Evolutionary conservation across 805 yeast genomes (phyloP).

Genomic region (Pichia manshurica): DNA sequence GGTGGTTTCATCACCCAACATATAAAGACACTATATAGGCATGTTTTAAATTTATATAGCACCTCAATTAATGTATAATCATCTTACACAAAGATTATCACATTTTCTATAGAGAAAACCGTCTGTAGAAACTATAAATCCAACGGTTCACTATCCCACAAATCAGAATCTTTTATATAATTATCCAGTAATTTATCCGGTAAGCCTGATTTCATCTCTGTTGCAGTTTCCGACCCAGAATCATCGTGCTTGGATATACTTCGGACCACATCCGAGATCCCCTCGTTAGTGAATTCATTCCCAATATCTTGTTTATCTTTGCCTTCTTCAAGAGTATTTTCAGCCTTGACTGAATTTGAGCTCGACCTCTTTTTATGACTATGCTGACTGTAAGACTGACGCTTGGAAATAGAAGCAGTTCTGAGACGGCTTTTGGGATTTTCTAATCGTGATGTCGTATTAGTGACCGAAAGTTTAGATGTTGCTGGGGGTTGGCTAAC

Average conservation of each 20-base stretch:
- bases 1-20: no score
- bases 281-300: neutral
- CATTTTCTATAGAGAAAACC: neutral
- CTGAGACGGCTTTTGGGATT: slow-evolving; percentile 7
- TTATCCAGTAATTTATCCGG: neutral
- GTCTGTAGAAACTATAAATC: slow-evolving; percentile 6
- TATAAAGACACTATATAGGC: no score
- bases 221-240: neutral
- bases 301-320: neutral
- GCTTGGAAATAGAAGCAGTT: slow-evolving; percentile 27
- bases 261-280: slow-evolving; percentile 3
- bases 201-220: neutral
- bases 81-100: no score
- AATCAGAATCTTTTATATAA: slow-evolving; percentile 19
- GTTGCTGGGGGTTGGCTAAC: neutral
- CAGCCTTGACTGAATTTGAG: neutral
- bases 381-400: slow-evolving; percentile 27
- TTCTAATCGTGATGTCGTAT: no score
- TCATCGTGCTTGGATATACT: slow-evolving; percentile 5
- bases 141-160: slow-evolving; percentile 23
- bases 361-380: slow-evolving; percentile 16
- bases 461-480: slow-evolving; percentile 3
- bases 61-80: no score
- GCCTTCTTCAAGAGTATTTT: no score
- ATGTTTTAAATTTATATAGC: no score